Base-by-base conservation (phyloP, 139 green algal species). In the Asterochloris erici region DNA sequence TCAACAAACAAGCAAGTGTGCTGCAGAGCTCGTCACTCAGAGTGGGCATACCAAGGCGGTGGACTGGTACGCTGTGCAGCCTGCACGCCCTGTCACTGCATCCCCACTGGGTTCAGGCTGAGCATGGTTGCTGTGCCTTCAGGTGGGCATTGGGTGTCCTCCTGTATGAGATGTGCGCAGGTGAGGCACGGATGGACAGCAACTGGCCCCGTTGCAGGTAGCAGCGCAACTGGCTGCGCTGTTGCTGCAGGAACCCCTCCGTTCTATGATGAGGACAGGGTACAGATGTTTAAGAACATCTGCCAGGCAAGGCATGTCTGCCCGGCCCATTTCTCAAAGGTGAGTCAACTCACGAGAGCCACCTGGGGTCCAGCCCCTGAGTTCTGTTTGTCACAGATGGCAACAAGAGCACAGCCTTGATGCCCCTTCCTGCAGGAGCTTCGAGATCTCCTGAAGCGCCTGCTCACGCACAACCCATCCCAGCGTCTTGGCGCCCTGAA, bases 61-160 rank as follows among this genome's bases (percentile, higher is more conserved):
- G 47, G 96, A 99, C 89, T 98, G 95, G 95, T 97, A 82, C 76
- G 92, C 66, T 26, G 66, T 71, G 19, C 1, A 21, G 21, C 66
- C 21, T 9, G 4, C 66, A 26, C 1, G 66, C 21, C 2, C 19
- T 24, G 66, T 24, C 17, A 21, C 17, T 71, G 66, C 66, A 21
- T 71, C 19, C 21, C 2, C 66, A 71, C 9, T 71, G 66, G 19
- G 19, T 71, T 21, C 66, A 26, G 17, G 19, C 17, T 71, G 66
- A 26, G 17, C 66, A 71, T 4, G 4, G 66, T 1, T 10, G 66
- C 98, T 4, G 17, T 9, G 21, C 1, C 21, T 71, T 4, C 88
- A 93, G 92, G 91, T 99, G 96, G 96, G 91, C 94, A 9, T 74
- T 97, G 63, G 96, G 96, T 10, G 93, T 99, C 64, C 91, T 98